A percentile compares a stretch with the other conserved stretches of the same genome.
Evolutionary conservation across 768 basidiomycete species (phyloP).

Genomic region (Lentinula aciculospora): DNA sequence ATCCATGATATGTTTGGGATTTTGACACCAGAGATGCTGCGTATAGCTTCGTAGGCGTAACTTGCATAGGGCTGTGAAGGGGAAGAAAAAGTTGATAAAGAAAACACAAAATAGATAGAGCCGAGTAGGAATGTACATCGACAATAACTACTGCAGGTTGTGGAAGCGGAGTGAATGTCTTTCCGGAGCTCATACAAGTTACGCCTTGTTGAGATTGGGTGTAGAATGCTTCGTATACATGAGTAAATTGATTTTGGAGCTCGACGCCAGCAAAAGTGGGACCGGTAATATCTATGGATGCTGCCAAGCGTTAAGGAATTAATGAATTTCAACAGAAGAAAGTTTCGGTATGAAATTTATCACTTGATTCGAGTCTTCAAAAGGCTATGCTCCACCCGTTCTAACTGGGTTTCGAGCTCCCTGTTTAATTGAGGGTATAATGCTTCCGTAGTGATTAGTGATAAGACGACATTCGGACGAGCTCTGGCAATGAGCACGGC

Average conservation of each 20-base stretch:
- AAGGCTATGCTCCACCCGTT: too few species aligned
- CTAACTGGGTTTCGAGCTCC: not conserved
- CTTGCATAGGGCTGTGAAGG: not conserved
- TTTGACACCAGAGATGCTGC: not conserved
- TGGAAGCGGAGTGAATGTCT: not conserved
- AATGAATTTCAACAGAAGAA: not conserved
- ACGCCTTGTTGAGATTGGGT: not conserved
- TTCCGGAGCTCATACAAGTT: not conserved
- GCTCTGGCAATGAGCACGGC: not conserved
- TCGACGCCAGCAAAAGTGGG: not conserved
- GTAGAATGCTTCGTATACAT: not conserved
- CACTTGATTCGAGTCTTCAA: not conserved
- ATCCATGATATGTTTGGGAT: not conserved
- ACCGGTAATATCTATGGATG: slow-evolving; percentile 1
- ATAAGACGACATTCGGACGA: not conserved
- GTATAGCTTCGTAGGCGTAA: not conserved
- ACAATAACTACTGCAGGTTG: not conserved
- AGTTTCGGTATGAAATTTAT: not conserved
- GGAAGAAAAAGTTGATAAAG: not conserved
- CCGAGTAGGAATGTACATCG: slow-evolving; percentile 2
- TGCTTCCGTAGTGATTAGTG: not conserved
- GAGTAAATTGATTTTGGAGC: not conserved
- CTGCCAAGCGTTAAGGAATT: not conserved
- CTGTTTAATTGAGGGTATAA: not conserved
- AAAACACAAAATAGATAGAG: too few species aligned